Evolutionary conservation across 495 filamentous ascomycete species (phyloP).

Genomic region (Penicillium canariense): DNA sequence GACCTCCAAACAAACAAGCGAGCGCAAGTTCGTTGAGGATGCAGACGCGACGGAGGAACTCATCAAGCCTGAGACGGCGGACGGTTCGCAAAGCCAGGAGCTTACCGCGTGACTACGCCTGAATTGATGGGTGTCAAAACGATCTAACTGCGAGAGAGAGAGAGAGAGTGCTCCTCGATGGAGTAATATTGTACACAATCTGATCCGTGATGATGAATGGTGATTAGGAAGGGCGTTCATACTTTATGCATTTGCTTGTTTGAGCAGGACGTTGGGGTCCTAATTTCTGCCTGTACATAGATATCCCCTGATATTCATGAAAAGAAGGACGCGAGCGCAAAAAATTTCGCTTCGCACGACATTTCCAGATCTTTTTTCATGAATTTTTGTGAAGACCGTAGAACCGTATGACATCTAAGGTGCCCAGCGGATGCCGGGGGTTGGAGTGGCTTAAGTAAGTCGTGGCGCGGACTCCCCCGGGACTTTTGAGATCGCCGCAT

Average conservation of each 20-base stretch:
- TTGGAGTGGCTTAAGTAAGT: conserved; percentile 16
- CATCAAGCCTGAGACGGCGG: conserved; percentile 62
- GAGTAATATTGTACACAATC: conserved; percentile 37
- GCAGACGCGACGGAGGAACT: conserved; percentile 67
- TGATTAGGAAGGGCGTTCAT: conserved; percentile 36
- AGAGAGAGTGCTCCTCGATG: not conserved
- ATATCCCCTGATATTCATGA: conserved; percentile 22
- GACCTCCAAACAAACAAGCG: conserved; percentile 71
- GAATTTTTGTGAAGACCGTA: not conserved
- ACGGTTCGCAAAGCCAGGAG: conserved; percentile 36
- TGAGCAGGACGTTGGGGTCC: conserved; percentile 7
- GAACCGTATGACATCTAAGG: not conserved
- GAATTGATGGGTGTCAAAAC: conserved; percentile 6
- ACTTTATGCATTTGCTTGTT: conserved; percentile 32
- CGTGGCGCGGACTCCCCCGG: not conserved
- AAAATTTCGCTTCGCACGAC: not conserved
- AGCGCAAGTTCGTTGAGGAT: conserved; percentile 86
- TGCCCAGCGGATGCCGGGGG: not conserved
- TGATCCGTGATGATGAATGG: conserved; percentile 28
- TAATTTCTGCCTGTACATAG: conserved; percentile 27
- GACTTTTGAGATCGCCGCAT: conserved; percentile 7
- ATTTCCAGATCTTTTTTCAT: not conserved
- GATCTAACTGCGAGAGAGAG: not conserved
- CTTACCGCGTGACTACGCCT: conserved; percentile 37
- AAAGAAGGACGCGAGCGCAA: conserved; percentile 13